These are phyloP conservation scores for Blastomyces percursus DNA, from an alignment of 2,329 filamentous ascomycete species.

Conservation along the genomic window DNA sequence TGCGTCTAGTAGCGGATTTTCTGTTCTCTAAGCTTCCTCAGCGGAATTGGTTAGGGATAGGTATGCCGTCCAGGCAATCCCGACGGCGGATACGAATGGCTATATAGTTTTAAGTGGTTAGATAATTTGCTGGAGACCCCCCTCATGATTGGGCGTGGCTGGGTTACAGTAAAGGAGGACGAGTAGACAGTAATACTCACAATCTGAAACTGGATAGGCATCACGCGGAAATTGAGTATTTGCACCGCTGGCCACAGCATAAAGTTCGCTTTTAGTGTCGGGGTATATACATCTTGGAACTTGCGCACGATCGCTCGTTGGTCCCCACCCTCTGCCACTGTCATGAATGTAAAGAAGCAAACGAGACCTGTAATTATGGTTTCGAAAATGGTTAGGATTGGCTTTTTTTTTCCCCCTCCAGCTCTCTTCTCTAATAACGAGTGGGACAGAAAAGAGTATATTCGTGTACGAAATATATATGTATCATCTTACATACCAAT, in stretches of 20 bases:
- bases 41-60: slow-evolving; percentile 76
- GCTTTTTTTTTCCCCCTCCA: too few species aligned
- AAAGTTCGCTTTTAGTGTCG: slow-evolving; percentile 91
- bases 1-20: neutral
- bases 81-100: slow-evolving; percentile 86
- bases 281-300: slow-evolving; percentile 85
- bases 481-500: slow-evolving; percentile 47
- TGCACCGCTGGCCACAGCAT: slow-evolving; percentile 93
- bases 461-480: neutral
- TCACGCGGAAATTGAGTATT: slow-evolving; percentile 88
- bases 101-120: slow-evolving; percentile 26
- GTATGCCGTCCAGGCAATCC: slow-evolving; percentile 92
- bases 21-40: slow-evolving; percentile 45
- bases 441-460: neutral
- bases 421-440: too few species aligned
- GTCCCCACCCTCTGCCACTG: slow-evolving; percentile 82
- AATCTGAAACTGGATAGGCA: slow-evolving; percentile 93
- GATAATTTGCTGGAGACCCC: neutral
- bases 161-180: neutral
- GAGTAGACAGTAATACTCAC: slow-evolving; percentile 45
- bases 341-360: slow-evolving; percentile 94
- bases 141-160: slow-evolving; percentile 1
- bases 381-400: neutral
- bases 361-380: slow-evolving; percentile 49
- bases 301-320: slow-evolving; percentile 68